Base-by-base conservation (phyloP, 2,329 filamentous ascomycete genomes). In the Decorospora gaudefroyi region DNA sequence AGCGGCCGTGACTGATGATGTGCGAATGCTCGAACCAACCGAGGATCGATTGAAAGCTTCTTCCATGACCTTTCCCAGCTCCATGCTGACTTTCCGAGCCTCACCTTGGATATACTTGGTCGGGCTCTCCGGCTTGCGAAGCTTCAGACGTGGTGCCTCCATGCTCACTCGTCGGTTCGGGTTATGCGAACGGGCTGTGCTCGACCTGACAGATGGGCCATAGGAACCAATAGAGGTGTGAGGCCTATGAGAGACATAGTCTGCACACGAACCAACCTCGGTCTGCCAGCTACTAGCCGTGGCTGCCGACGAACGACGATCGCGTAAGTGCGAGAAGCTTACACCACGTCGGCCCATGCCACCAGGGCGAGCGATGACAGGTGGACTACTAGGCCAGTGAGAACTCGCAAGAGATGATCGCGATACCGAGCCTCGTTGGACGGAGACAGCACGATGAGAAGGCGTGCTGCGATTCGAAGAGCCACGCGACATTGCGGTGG, bases 1-100 rank as follows among this genome's bases (percentile, higher is more conserved):
- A 32, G 17, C 27, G 29, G 50, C 51, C 7, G 53, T 55, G n/a
- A 33, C 41, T 12, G 72, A 70, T 3, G n/a, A n/a, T 1, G 76
- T 78, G 3, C 72, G 72, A 17, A 71, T 68, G 36, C 76, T 81
- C 2, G 80, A 79, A 30, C 75, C 76, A 15, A 79, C 69, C 0
- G 78, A 85, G 41, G 74, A 78, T 57, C 86, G 84, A 63, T 89
- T 91, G 74, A 97, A 96, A 1, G 91, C 91, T 61, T 93, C 88
- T 62, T 97, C 91, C 62, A 91, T 95, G 46, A 93, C 88, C 69
- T 90, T 89, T 35, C 90, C 89, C 49, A 96, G 84, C 59, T 90
- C 90, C 59, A 82, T 83, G 57, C 90, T 95, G 44, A 95, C 86
- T 58, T 92, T 86, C 5, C 89, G 80, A 40, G 93, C 81, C 65